Percentiles rank a stretch among this genome's conserved stretches.
Conservation (phyloP, 768 basidiomycete genomes). For the Cystobasidium tubakii region DNA sequence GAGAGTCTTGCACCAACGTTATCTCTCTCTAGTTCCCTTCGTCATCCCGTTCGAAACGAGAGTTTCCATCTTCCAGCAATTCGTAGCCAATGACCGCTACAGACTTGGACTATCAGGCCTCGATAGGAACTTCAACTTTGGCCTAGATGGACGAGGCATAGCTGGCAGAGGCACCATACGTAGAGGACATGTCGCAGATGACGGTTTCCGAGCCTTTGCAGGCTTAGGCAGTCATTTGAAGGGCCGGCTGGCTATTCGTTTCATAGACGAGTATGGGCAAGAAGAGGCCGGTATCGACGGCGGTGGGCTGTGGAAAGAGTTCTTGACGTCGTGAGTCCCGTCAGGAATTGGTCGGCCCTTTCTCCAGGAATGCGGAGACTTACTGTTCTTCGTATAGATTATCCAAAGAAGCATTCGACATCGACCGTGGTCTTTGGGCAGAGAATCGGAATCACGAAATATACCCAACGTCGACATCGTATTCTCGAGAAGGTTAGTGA, state of each 20-base stretch:
- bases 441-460: constrained; percentile 84
- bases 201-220: constrained; percentile 76
- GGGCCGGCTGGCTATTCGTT: constrained; percentile 76
- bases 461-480: constrained; percentile 87
- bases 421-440: constrained; percentile 88
- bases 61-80: constrained; percentile 81
- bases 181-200: constrained; percentile 73
- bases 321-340: constrained; percentile 65
- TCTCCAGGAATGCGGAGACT: no score
- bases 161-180: constrained; percentile 53
- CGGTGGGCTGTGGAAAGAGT: constrained; percentile 96
- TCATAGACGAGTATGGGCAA: constrained; percentile 64
- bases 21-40: constrained; percentile 63
- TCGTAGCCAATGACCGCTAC: constrained; percentile 62
- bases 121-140: constrained; percentile 41
- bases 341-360: no score
- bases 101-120: constrained; percentile 7
- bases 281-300: constrained; percentile 79
- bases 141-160: constrained; percentile 49
- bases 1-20: no score
- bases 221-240: constrained; percentile 67
- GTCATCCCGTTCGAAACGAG: constrained; percentile 85
- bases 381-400: constrained; percentile 54
- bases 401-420: constrained; percentile 89
- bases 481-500: constrained; percentile 76